These are phyloP conservation scores for Chlorella sorokiniana DNA, from an alignment of 139 green algal species.

Conservation along the genomic window DNA sequence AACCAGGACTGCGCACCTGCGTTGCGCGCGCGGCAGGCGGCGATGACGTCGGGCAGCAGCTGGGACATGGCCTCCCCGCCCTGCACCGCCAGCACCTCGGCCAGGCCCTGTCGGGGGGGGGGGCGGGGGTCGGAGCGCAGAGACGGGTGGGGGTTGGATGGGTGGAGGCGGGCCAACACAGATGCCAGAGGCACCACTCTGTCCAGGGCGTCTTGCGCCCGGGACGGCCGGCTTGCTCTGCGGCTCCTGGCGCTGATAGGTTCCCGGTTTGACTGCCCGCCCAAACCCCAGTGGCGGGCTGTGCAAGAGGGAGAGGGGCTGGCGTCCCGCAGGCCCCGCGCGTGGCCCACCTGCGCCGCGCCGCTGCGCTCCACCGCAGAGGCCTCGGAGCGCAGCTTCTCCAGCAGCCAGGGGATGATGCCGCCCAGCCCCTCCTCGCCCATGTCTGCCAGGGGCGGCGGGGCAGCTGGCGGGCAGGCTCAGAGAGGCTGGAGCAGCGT, in stretches of 20 bases:
- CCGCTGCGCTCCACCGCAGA: constrained; percentile 65
- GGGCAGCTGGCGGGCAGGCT: not conserved
- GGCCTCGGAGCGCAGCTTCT: constrained; percentile 73
- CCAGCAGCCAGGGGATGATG: constrained; percentile 88
- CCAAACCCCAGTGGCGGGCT: too few relatives aligned
- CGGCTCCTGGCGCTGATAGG: too few relatives aligned
- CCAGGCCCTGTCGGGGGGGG: constrained; percentile 66
- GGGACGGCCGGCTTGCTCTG: too few relatives aligned
- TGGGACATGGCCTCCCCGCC: constrained; percentile 65
- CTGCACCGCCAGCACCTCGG: constrained; percentile 90
- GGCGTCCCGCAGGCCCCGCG: too few relatives aligned
- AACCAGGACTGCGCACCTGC: not conserved
- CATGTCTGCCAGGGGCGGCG: constrained; percentile 60
- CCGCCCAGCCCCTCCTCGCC: constrained; percentile 71
- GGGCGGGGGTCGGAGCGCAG: not conserved
- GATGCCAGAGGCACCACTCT: too few relatives aligned
- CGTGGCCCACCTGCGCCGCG: constrained; percentile 60
- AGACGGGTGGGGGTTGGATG: not conserved
- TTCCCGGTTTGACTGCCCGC: too few relatives aligned
- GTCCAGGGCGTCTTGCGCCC: too few relatives aligned
- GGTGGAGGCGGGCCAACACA: too few relatives aligned
- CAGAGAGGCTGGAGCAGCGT: not conserved
- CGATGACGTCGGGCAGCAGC: constrained; percentile 89
- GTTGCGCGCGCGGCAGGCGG: constrained; percentile 51
- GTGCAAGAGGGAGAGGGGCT: too few relatives aligned